phyloP scores from a whole-genome alignment of 257 asterid species.

The Solanum arcanum region DNA sequence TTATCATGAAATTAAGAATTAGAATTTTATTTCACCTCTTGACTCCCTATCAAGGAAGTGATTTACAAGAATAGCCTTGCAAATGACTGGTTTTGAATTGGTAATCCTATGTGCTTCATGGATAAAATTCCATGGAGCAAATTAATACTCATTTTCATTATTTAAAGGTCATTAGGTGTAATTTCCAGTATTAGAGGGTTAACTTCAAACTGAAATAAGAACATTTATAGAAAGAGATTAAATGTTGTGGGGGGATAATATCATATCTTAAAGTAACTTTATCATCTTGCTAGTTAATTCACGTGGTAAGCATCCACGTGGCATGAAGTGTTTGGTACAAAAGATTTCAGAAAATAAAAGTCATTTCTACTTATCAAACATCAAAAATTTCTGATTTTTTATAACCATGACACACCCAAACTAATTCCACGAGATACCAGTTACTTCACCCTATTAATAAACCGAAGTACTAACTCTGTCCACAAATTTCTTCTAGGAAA shows the following conservation, averaged over 20 bases:
- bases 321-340: not conserved
- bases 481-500: not conserved
- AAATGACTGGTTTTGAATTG: not conserved
- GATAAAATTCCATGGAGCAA: not conserved
- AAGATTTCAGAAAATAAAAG: not conserved
- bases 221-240: not conserved
- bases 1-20: no score
- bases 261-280: not conserved
- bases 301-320: not conserved
- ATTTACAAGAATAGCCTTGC: no score
- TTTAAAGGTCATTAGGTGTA: not conserved
- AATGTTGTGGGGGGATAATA: not conserved
- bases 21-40: no score
- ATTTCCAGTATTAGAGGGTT: not conserved
- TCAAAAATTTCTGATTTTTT: not conserved
- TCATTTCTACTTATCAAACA: not conserved
- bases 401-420: rapidly evolving
- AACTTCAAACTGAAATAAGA: not conserved
- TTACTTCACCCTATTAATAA: not conserved
- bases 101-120: not conserved
- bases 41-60: not conserved
- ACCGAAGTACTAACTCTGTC: not conserved
- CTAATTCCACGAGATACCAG: rapidly evolving
- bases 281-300: not conserved
- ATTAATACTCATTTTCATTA: not conserved